Base-by-base conservation (phyloP, 192 early-diverging fungal genomes). In the Backusella mclennaniae region DNA sequence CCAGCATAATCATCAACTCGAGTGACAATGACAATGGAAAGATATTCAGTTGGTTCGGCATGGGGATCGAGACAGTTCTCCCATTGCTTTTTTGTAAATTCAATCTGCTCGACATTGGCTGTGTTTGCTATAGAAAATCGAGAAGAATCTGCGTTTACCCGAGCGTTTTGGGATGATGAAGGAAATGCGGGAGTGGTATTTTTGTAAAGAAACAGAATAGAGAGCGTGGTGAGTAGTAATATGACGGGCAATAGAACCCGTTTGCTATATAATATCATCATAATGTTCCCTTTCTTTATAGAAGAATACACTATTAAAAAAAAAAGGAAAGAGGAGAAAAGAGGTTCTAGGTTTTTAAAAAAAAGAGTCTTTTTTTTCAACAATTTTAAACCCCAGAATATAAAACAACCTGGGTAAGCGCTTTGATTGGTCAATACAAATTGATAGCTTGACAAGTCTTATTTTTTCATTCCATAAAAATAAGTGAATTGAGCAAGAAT, bases 21-120 rank as follows among this genome's bases (percentile, higher is more conserved):
- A 33, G 80, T 77, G 17, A 82, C 80, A 71, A 82, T 82, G 12
- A 82, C 77, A 59, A 82, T 82, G 35, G 77, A 78, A 23, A 82
- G 59, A 11, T 82, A 81, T 29, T 67, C 69, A 52, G 79, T 68
- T 21, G 79, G 74, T 7, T 67, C 36, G 39, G 63, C 38, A 42
- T 75, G 70, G 0, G 42, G 31, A 39, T 72, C 69, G 35, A 80
- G 71, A 42, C 79, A 80, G 31, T 1, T 23, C 21, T 76, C 70
- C 79, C 79, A 80, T 73, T 68, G 42, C n/a, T 76, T 21, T 63
- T 71, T 80, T 9, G 79, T 41, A 31, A 71, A 42, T 31, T 71
- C 26, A 19, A 71, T 49, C 39, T 71, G 70, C 19, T 71, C 42
- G 23, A 71, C 41, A 71, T 23, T 71, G 9, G 70, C 70, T 33